Conservation (phyloP, 2,329 filamentous ascomycete genomes). For the Exophiala phaeomuriformis region DNA sequence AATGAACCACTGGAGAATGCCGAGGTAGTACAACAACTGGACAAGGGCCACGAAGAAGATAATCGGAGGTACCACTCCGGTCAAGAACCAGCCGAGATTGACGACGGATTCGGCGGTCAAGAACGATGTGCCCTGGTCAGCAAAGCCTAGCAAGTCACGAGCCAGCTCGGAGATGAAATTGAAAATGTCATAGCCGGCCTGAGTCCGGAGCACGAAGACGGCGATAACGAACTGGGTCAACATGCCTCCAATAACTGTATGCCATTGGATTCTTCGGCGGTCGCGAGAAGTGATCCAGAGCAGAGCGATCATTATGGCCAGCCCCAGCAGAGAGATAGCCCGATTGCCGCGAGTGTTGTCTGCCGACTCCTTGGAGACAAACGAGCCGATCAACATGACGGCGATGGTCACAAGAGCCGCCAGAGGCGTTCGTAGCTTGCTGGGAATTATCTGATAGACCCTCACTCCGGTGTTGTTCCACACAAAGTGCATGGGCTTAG, state of each 20-base stretch:
- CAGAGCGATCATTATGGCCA: slow-evolving; percentile 59
- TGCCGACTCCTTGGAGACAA: slow-evolving; percentile 61
- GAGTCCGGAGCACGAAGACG: slow-evolving; percentile 76
- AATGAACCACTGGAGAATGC: slow-evolving; percentile 82
- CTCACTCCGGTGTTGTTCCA: slow-evolving; percentile 61
- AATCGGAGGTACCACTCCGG: slow-evolving; percentile 76
- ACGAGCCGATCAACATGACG: slow-evolving; percentile 70
- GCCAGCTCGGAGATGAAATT: slow-evolving; percentile 74
- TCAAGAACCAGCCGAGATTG: slow-evolving; percentile 60
- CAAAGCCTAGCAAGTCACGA: slow-evolving; percentile 66
- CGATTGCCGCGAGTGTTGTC: slow-evolving; percentile 77
- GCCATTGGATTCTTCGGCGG: slow-evolving; percentile 56
- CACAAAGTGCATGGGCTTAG: slow-evolving; percentile 56
- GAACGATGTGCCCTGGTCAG: slow-evolving; percentile 65
- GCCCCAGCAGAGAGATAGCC: slow-evolving; percentile 70
- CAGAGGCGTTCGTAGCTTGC: slow-evolving; percentile 55
- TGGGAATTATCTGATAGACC: slow-evolving; percentile 56
- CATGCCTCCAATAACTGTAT: slow-evolving; percentile 82
- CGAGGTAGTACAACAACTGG: slow-evolving; percentile 73
- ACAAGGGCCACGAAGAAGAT: slow-evolving; percentile 96
- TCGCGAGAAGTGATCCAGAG: slow-evolving; percentile 68
- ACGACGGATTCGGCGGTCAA: slow-evolving; percentile 48
- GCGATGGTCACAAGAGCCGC: slow-evolving; percentile 59
- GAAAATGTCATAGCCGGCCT: slow-evolving; percentile 83
- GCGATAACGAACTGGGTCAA: slow-evolving; percentile 80